phyloP scores from a whole-genome alignment of 1,139 yeast species.

The Suhomyces kunorum region DNA sequence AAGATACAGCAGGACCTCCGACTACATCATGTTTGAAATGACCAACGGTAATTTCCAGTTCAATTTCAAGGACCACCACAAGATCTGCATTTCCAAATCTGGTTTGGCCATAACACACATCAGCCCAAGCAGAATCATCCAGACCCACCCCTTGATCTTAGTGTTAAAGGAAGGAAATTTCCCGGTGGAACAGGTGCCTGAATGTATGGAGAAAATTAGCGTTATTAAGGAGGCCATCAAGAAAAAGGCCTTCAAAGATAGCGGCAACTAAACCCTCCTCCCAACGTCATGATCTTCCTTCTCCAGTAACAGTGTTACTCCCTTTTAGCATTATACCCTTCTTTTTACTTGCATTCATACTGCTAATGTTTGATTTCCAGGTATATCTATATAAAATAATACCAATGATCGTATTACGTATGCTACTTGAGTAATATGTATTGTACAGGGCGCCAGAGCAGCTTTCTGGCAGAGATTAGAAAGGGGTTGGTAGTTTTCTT shows the following conservation, averaged over 20 bases:
- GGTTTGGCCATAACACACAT: conserved; percentile 81
- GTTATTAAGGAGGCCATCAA: conserved; percentile 44
- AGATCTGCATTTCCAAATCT: conserved; percentile 72
- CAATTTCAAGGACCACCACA: conserved; percentile 93
- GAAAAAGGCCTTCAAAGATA: conserved; percentile 41
- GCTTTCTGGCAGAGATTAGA: too few species aligned
- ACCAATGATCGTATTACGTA: conserved; percentile 1
- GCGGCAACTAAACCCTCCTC: conserved; percentile 1
- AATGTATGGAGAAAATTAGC: conserved; percentile 47
- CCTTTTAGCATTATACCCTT: conserved; percentile 12
- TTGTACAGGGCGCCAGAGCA: conserved; percentile 5
- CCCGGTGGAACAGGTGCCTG: conserved; percentile 53
- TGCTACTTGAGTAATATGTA: neutral
- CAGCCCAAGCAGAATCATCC: conserved; percentile 73
- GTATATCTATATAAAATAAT: conserved; percentile 5
- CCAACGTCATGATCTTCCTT: conserved; percentile 9
- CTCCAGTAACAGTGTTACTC: conserved; percentile 12
- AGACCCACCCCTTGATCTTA: conserved; percentile 65
- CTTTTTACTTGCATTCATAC: conserved; percentile 10
- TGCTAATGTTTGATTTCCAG: conserved; percentile 12
- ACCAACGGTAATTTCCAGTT: conserved; percentile 92
- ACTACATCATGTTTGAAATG: conserved; percentile 87
- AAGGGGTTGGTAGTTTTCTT: too few species aligned
- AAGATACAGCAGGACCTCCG: conserved; percentile 76
- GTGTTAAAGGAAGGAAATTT: conserved; percentile 64